Evolutionary conservation across 306 rosid genomes (phyloP).

Genomic region (Potentilla sterilis): DNA sequence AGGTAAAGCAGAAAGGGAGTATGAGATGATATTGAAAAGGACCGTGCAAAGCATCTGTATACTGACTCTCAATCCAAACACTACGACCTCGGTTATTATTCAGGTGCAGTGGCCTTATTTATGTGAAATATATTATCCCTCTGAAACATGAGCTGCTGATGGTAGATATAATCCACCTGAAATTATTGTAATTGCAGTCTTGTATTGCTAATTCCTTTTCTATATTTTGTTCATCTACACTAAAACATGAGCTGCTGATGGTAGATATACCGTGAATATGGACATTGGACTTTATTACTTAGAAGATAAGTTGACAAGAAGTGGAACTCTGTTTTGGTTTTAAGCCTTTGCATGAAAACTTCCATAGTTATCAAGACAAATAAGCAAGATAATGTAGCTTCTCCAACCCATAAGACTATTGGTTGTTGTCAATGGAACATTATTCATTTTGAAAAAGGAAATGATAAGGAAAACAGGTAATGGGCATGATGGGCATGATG

Average conservation of each 20-base stretch:
- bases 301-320: neutral
- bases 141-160: no score
- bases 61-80: conserved; percentile 67
- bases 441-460: neutral
- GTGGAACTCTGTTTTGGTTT: neutral
- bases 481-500: neutral
- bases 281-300: neutral
- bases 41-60: conserved; percentile 76
- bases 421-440: neutral
- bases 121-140: neutral
- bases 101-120: conserved; percentile 43
- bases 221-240: neutral
- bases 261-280: neutral
- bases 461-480: neutral
- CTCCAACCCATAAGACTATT: neutral
- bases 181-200: neutral
- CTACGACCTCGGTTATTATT: conserved; percentile 65
- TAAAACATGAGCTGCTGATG: neutral
- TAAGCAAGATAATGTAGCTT: neutral
- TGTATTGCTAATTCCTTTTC: neutral
- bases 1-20: conserved; percentile 79
- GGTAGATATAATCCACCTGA: neutral
- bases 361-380: neutral
- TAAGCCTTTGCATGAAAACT: neutral
- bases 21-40: conserved; percentile 81